Conservation (phyloP, 495 filamentous ascomycete species). For the Aspergillus leporis region DNA sequence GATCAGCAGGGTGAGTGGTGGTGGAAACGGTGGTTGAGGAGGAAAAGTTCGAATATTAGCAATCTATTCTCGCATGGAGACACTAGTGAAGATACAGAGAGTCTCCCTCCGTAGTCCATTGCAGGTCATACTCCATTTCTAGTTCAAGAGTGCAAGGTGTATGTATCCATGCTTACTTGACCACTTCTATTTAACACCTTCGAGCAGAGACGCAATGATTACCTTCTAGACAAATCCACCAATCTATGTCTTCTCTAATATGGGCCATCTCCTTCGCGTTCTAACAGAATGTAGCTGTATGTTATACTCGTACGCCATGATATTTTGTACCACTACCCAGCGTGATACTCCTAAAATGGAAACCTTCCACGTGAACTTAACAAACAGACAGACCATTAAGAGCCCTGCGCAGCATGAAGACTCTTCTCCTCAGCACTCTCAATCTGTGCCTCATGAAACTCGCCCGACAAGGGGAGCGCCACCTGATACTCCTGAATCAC, state of each 20-base stretch:
- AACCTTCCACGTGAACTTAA: too few relatives aligned
- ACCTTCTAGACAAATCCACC: too few relatives aligned
- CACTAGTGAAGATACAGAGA: background rate
- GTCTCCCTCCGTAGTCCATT: background rate
- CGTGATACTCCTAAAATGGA: too few relatives aligned
- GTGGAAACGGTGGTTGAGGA: conserved; percentile 41
- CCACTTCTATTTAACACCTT: too few relatives aligned
- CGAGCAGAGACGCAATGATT: too few relatives aligned
- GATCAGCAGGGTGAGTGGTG: conserved; percentile 39
- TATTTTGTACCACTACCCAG: too few relatives aligned
- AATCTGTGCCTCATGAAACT: conserved; percentile 1
- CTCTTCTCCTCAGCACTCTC: background rate
- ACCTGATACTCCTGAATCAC: conserved; percentile 7
- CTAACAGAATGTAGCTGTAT: background rate
- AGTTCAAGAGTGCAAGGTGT: background rate
- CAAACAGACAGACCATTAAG: too few relatives aligned
- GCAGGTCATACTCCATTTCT: too few relatives aligned
- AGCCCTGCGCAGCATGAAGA: background rate
- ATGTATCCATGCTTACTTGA: background rate
- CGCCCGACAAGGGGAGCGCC: background rate
- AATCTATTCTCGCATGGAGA: conserved; percentile 13
- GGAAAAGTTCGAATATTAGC: conserved; percentile 37
- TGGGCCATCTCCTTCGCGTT: background rate
- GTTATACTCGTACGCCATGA: too few relatives aligned
- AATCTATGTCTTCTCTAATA: too few relatives aligned